Evolutionary conservation across 331 rosid species (phyloP).

Genomic region (Stylosanthes scabra): DNA sequence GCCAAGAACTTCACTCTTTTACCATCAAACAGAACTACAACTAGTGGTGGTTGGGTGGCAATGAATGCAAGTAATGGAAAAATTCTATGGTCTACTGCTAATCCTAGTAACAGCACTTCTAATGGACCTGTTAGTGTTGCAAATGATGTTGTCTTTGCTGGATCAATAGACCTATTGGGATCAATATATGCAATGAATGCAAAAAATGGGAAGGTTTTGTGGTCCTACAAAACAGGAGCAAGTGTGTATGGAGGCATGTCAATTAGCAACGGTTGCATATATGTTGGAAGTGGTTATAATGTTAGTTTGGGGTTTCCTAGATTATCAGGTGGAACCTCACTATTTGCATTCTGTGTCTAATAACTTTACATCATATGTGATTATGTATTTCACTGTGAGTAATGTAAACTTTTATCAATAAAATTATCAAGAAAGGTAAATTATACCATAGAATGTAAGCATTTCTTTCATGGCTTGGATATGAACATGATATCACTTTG

Average conservation of each 20-base stretch:
- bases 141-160: constrained; percentile 64
- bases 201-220: constrained; percentile 48
- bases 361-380: background rate
- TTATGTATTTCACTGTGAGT: too few species aligned
- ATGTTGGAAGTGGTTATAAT: constrained; percentile 61
- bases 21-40: constrained; percentile 53
- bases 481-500: too few species aligned
- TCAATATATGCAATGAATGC: constrained; percentile 59
- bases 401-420: too few species aligned
- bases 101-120: constrained; percentile 48
- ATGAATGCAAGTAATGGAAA: constrained; percentile 57
- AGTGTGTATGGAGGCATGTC: constrained; percentile 70
- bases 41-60: constrained; percentile 65
- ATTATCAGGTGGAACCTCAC: constrained; percentile 48
- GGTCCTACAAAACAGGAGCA: constrained; percentile 63
- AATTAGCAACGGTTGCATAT: constrained; percentile 62
- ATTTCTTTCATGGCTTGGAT: too few species aligned
- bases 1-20: constrained; percentile 29
- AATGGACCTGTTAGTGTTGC: constrained; percentile 68
- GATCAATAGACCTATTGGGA: constrained; percentile 54
- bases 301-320: constrained; percentile 38
- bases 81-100: constrained; percentile 62
- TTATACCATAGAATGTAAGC: too few species aligned
- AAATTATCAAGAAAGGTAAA: too few species aligned
- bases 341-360: constrained; percentile 58